Evolutionary conservation across 208 protist species (phyloP).

Genomic region (Crithidia expoeki): DNA sequence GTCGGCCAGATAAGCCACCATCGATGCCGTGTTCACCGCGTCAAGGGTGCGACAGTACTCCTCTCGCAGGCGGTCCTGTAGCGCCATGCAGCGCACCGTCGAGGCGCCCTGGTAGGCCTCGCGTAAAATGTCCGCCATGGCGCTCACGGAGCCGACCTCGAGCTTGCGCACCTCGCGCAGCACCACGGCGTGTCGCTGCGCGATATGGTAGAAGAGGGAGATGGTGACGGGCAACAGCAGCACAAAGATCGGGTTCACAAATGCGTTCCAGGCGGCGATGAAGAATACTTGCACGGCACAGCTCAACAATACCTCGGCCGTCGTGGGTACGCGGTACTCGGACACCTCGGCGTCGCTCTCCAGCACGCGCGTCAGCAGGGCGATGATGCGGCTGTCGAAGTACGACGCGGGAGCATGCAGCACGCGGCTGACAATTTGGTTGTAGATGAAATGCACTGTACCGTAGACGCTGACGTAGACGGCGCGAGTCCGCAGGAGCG

Average conservation of each 20-base stretch:
- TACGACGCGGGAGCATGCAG: slow-evolving; percentile 53
- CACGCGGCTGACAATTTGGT: slow-evolving; percentile 49
- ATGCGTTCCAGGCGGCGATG: slow-evolving; percentile 47
- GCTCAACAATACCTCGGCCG: slow-evolving; percentile 48
- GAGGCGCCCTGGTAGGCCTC: slow-evolving; percentile 62
- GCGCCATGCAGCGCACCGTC: slow-evolving; percentile 56
- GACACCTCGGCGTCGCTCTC: slow-evolving; percentile 55
- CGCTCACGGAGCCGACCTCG: slow-evolving; percentile 50
- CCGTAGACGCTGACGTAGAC: slow-evolving; percentile 42
- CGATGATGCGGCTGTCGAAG: slow-evolving; percentile 51
- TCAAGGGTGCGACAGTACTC: slow-evolving; percentile 75
- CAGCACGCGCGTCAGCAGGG: slow-evolving; percentile 46
- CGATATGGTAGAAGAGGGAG: slow-evolving; percentile 48
- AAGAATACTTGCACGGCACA: slow-evolving; percentile 46
- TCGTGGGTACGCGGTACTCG: slow-evolving; percentile 42
- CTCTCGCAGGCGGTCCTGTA: slow-evolving; percentile 65
- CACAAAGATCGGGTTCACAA: slow-evolving; percentile 63
- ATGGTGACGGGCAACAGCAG: slow-evolving; percentile 55
- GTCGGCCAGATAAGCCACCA: slow-evolving; percentile 59
- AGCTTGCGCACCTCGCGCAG: slow-evolving; percentile 58
- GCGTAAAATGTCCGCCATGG: slow-evolving; percentile 52
- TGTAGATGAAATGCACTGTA: slow-evolving; percentile 50
- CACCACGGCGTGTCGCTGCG: slow-evolving; percentile 52
- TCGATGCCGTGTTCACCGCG: slow-evolving; percentile 59
- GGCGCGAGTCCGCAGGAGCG: slow-evolving; percentile 36